Base-by-base conservation (phyloP, 495 filamentous ascomycete genomes). In the Hypomontagnella monticulosa region DNA sequence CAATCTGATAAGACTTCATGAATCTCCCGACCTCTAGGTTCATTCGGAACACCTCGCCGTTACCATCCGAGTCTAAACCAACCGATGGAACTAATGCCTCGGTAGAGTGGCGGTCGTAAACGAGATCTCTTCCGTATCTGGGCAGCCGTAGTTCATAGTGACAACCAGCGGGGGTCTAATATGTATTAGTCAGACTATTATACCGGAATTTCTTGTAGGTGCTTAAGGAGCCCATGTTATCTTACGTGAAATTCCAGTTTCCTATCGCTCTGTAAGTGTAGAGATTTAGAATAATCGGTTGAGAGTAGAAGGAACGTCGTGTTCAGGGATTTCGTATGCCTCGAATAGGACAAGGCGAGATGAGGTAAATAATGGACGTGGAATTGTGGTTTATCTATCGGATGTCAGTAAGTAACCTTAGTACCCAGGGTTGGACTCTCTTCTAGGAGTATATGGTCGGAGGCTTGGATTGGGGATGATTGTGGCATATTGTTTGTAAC, bases 281-380 rank as follows among this genome's bases (percentile, higher is more conserved):
- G 74, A 33, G 92, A 97, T 75, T 99, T 99, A 6, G 93, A 89
- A 73, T 97, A 97, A 75, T 98, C 96, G 56, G 87, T 87, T 4
- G 93, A 96, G n/a, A 97, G 88, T 7, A 99, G 83, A 15, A 92
- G 72, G 73, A 99, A 99, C 1, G 92, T 97, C 15, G 92, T 89
- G 71, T 98, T 99, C n/a, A 97, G 84, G 4, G 92, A 88, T 16
- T 90, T 89, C 0, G 96, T 98, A 76, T 99, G 96, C 14, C 95
- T 89, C 10, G 94, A 86, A 77, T 89, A 99, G 6, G 93, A 96
- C 1, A 99, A 84, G 2, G 96, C 93, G 4, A 98, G 83, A 63
- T 97, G 93, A 36, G 93, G 93, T 12, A 97, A 84, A 69, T 97
- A 90, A 73, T 99, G 96, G 4, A 91, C 91, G 73, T 97, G 95